Conservation (phyloP, 805 yeast genomes). For the Suhomyces pyralidae region DNA sequence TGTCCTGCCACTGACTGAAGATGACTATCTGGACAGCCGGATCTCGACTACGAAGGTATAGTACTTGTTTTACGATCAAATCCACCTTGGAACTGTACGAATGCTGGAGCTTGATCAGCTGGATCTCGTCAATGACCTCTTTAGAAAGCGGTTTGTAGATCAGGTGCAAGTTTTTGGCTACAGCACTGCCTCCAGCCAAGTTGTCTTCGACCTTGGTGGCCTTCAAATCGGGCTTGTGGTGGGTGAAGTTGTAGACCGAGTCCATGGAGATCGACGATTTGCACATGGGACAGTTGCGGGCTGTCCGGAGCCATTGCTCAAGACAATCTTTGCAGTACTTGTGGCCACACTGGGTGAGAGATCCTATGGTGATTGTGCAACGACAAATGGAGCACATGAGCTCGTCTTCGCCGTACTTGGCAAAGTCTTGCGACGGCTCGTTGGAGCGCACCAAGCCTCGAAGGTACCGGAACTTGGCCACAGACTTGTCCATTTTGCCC, state of each 20-base stretch:
- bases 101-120: constrained; percentile 26
- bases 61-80: constrained; percentile 68
- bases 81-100: constrained; percentile 85
- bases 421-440: background rate
- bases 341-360: constrained; percentile 89
- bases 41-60: constrained; percentile 58
- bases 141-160: constrained; percentile 47
- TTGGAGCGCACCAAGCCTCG: constrained; percentile 18
- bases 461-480: constrained; percentile 36
- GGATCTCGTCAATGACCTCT: constrained; percentile 43
- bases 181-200: constrained; percentile 2
- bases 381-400: constrained; percentile 77
- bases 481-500: constrained; percentile 24
- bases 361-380: constrained; percentile 64
- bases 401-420: constrained; percentile 23
- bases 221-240: constrained; percentile 49
- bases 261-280: constrained; percentile 46
- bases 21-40: constrained; percentile 73
- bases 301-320: constrained; percentile 62
- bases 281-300: constrained; percentile 77
- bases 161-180: constrained; percentile 25
- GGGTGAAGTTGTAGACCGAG: constrained; percentile 70
- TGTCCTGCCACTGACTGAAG: constrained; percentile 86
- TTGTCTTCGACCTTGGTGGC: constrained; percentile 42
- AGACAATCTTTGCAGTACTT: constrained; percentile 83